Evolutionary conservation across 2,329 filamentous ascomycete genomes (phyloP).

Genomic region (Phaeoacremonium minimum): DNA sequence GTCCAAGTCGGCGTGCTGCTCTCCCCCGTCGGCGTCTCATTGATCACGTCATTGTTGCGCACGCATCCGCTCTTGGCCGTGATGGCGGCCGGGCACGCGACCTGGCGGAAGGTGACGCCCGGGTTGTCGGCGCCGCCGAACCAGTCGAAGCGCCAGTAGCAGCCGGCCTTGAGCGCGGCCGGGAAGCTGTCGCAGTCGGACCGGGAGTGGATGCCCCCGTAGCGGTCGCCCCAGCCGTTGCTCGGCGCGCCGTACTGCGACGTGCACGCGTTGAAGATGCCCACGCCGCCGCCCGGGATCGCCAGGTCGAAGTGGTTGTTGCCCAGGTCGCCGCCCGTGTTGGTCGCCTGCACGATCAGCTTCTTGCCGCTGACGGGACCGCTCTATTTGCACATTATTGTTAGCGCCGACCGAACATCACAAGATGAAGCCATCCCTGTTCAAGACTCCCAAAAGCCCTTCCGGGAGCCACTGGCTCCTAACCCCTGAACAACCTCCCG

Average conservation of each 20-base stretch:
- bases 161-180: constrained; percentile 36
- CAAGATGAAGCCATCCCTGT: no score
- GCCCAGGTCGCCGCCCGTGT: constrained; percentile 54
- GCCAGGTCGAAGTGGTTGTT: constrained; percentile 56
- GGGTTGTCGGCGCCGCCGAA: constrained; percentile 47
- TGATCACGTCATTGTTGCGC: constrained; percentile 12
- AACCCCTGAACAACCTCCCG: no score
- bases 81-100: constrained; percentile 39
- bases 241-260: constrained; percentile 1
- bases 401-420: no score
- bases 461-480: no score
- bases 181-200: constrained; percentile 39
- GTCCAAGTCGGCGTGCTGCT: constrained; percentile 20
- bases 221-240: constrained; percentile 28
- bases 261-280: constrained; percentile 31
- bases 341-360: constrained; percentile 63
- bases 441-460: no score
- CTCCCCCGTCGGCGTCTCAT: constrained; percentile 24
- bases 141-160: constrained; percentile 51
- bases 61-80: constrained; percentile 33
- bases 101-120: constrained; percentile 36
- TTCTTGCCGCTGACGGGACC: constrained; percentile 53
- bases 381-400: no score
- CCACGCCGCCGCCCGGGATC: constrained; percentile 54
- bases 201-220: constrained; percentile 39